A percentile compares a stretch with the other conserved stretches of the same genome.
These are phyloP conservation scores for Aspergillus brunneoviolaceus DNA, from an alignment of 2,329 filamentous ascomycete genomes.

Conservation along the genomic window DNA sequence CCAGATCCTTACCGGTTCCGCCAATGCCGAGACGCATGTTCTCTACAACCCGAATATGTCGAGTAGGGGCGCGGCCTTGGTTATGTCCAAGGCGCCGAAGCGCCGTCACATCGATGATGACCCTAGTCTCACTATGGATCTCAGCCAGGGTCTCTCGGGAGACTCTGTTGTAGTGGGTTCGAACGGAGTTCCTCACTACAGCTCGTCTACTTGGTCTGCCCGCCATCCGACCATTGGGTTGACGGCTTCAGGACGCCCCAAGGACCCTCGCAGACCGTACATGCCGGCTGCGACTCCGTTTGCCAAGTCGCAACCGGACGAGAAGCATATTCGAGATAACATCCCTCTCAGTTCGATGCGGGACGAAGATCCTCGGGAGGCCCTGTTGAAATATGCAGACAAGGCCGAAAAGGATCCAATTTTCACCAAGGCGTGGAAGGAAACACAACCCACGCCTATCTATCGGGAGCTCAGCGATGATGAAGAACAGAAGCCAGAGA, in stretches of 20 bases:
- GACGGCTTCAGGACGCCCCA: constrained; percentile 72
- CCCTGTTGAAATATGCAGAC: constrained; percentile 90
- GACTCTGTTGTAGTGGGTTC: constrained; percentile 75
- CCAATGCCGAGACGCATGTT: constrained; percentile 83
- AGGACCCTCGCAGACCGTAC: constrained; percentile 82
- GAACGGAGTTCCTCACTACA: constrained; percentile 71
- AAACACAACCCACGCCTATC: constrained; percentile 87
- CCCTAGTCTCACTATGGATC: constrained; percentile 79
- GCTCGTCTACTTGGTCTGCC: constrained; percentile 60
- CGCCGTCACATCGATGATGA: constrained; percentile 95
- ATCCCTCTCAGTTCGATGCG: constrained; percentile 91
- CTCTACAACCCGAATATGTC: constrained; percentile 89
- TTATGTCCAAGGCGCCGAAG: constrained; percentile 92
- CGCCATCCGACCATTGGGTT: constrained; percentile 70
- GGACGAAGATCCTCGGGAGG: constrained; percentile 93
- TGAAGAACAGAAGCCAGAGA: constrained; percentile 70
- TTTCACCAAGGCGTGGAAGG: constrained; percentile 90
- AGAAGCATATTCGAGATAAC: constrained; percentile 81
- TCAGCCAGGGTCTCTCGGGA: constrained; percentile 75
- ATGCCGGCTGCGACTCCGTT: constrained; percentile 85
- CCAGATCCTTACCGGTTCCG: constrained; percentile 91
- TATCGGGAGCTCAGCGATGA: constrained; percentile 89
- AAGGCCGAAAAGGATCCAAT: constrained; percentile 89
- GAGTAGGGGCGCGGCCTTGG: constrained; percentile 74
- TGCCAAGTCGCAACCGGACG: constrained; percentile 83